These are phyloP conservation scores for Pestalotiopsis sp. DNA, from an alignment of 2,329 filamentous ascomycete species.

Conservation along the genomic window DNA sequence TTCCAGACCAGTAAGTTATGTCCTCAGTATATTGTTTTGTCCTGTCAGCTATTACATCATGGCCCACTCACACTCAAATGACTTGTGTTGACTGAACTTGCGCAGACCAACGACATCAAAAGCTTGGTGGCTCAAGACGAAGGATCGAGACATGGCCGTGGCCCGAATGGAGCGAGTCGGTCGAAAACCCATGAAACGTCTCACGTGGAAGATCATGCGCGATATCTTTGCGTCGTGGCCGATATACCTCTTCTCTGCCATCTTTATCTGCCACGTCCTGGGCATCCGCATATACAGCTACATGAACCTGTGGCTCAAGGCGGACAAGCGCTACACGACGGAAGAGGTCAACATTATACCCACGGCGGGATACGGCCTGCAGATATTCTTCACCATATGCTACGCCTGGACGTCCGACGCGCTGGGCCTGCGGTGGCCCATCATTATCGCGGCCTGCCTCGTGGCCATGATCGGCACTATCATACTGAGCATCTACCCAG, in stretches of 20 bases:
- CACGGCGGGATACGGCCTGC: constrained; percentile 39
- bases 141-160: constrained; percentile 31
- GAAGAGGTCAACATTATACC: constrained; percentile 56
- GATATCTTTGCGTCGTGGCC: constrained; percentile 33
- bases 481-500: constrained; percentile 37
- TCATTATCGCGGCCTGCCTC: constrained; percentile 51
- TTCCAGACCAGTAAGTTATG: constrained; percentile 29
- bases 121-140: constrained; percentile 23
- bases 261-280: constrained; percentile 35
- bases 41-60: too few relatives aligned
- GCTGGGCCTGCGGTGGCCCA: constrained; percentile 54
- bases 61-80: neutral
- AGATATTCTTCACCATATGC: constrained; percentile 51
- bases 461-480: constrained; percentile 36
- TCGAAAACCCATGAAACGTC: constrained; percentile 32
- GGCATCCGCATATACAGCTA: constrained; percentile 39
- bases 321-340: constrained; percentile 30
- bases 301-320: constrained; percentile 38
- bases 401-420: constrained; percentile 58
- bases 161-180: constrained; percentile 24
- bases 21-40: neutral
- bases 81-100: neutral
- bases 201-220: constrained; percentile 30
- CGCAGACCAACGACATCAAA: constrained; percentile 27
- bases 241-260: constrained; percentile 35